Evolutionary conservation across 169 alveolate genomes (phyloP), one percentile per base, ranked within the genome.

Genomic region (Plasmodium cynomolgi): DNA sequence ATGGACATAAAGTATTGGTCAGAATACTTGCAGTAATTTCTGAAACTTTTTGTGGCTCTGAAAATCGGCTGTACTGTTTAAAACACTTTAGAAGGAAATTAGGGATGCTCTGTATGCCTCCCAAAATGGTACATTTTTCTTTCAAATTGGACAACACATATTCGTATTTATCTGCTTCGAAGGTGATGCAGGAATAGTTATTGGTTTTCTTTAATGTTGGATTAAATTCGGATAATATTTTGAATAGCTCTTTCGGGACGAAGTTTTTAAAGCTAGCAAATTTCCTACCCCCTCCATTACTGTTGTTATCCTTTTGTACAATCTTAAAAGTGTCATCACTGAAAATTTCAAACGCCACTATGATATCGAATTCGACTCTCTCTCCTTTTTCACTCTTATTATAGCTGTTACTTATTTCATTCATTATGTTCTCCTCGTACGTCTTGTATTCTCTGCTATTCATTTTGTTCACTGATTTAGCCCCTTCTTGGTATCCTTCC

Each of bases 91-190:
- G 84, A 6, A 96, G 85, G 77, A 96, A 96, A 56, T 96, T 95
- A 15, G 97, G 97, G 29, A 96, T 96, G 20, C 96, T 90, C 34
- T 96, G 96, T 62, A 96, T 81, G 15, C 94, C 94, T 31, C 94
- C 94, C 81, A 88, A 88, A 20, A 88, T 88, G 23, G 95, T 81
- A 56, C 96, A 86, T 72, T 90, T 85, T 34, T 91, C 90, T 31
- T 75, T 84, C 72, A 96, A 81, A 29, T 75, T 92, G 79, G 83
- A 95, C 39, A 96, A 83, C 20, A 96, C 96, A 56, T 77, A 47
- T 58, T 92, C 96, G 80, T 96, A 96, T 20, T 95, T 91, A 13
- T 93, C 86, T 33, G 97, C 94, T 77, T 84, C 95, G 58, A 93
- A 93, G 7, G 95, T 74, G 33, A 93, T 71, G 71, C 95, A 95